A percentile compares a stretch with the other conserved stretches of the same genome.
phyloP scores from a whole-genome alignment of 1,284 basidiomycete genomes.

The Cryptococcus sp. region DNA sequence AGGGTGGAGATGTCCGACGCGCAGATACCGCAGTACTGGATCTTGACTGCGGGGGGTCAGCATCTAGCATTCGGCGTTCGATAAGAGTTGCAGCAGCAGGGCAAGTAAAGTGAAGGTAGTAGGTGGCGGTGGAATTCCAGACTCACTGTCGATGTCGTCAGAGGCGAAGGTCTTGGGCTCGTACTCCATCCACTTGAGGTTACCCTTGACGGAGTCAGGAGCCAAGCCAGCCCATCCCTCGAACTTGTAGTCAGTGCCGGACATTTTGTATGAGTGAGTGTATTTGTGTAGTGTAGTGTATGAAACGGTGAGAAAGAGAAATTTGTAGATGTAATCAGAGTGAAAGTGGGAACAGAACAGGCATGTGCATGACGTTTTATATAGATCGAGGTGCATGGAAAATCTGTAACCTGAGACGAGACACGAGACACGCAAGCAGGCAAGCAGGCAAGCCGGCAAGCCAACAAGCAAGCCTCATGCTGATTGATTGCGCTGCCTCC shows the following conservation, averaged over 20 bases:
- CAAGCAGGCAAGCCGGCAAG: too few relatives aligned
- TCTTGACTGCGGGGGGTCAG: slow-evolving; percentile 28
- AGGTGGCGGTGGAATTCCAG: not conserved
- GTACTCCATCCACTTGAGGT: slow-evolving; percentile 48
- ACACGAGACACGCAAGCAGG: too few relatives aligned
- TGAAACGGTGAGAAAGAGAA: too few relatives aligned
- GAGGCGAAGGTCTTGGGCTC: slow-evolving; percentile 50
- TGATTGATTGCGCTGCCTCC: too few relatives aligned
- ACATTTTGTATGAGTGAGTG: not conserved
- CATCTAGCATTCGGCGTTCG: not conserved
- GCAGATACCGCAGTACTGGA: slow-evolving; percentile 45
- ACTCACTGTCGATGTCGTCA: slow-evolving; percentile 52
- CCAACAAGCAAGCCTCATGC: too few relatives aligned
- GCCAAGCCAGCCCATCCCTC: slow-evolving; percentile 48
- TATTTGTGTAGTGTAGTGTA: too few relatives aligned
- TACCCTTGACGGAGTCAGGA: slow-evolving; percentile 46
- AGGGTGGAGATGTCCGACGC: slow-evolving; percentile 30
- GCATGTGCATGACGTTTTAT: too few relatives aligned
- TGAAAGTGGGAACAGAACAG: too few relatives aligned
- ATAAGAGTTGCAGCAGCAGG: not conserved
- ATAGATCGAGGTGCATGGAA: too few relatives aligned
- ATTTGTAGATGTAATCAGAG: too few relatives aligned
- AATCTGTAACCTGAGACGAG: too few relatives aligned
- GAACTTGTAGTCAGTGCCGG: slow-evolving; percentile 25
- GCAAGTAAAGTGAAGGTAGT: not conserved